Conservation (phyloP, 352 stramenopile species). For the Thalassiosira allenii region DNA sequence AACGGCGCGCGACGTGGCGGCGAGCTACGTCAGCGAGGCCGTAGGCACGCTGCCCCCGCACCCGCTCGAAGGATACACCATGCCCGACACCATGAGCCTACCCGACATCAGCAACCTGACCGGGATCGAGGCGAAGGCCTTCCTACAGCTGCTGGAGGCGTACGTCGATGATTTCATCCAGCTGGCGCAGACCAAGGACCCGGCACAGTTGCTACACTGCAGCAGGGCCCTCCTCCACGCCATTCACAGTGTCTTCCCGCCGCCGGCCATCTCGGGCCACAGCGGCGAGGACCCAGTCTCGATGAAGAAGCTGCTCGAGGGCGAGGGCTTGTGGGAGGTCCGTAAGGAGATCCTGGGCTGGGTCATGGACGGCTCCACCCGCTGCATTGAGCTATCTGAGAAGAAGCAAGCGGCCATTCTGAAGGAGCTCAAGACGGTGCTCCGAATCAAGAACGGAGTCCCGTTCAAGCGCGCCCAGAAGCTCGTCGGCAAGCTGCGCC, state of each 20-base stretch:
- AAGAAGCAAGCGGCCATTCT: conserved; percentile 1
- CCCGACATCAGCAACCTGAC: background rate
- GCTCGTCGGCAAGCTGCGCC: background rate
- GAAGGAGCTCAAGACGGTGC: background rate
- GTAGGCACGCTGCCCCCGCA: conserved; percentile 15
- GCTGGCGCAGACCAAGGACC: background rate
- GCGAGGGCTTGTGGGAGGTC: background rate
- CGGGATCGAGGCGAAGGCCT: background rate
- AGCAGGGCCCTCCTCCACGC: conserved; percentile 16
- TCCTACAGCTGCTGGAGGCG: background rate
- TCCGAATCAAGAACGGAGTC: background rate
- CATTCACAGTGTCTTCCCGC: conserved; percentile 36
- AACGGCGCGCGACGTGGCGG: conserved; percentile 39
- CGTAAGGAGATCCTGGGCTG: conserved; percentile 22
- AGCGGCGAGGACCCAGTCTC: conserved; percentile 16
- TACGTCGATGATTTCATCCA: conserved; percentile 52
- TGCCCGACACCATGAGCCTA: background rate
- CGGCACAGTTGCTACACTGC: conserved; percentile 21
- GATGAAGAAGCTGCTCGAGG: conserved; percentile 27
- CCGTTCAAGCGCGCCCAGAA: background rate
- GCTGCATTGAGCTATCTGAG: background rate
- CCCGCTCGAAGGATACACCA: background rate
- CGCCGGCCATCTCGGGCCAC: background rate
- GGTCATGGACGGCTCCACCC: conserved; percentile 12
- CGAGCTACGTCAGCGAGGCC: conserved; percentile 2